Evolutionary conservation across 2,329 filamentous ascomycete species (phyloP), one percentile per base, ranked within the genome.

Genomic region (Paracorniculantispora psalliotae): DNA sequence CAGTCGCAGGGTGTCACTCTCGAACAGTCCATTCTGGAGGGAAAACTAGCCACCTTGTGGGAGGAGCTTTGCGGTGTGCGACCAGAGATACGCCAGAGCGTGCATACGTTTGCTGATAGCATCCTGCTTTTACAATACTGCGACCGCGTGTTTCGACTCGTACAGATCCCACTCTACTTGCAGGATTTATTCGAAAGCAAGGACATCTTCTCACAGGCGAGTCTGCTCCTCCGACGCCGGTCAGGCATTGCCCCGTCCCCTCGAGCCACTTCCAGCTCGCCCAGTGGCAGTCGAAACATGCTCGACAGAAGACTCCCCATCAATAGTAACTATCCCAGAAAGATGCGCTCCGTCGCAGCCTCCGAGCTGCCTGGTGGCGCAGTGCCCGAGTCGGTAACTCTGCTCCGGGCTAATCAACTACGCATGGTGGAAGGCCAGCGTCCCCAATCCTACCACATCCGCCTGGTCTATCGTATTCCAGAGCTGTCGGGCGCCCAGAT

Each of bases 101-200:
- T 74, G 25, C 60, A 65, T 26, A 64, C 67, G 30, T 63, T 72
- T 4, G 69, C 71, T 0, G 73, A 75, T 57, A 75, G 73, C 61
- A 75, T 75, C 59, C 70, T 69, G 3, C 61, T 75, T 4, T 63
- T 75, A 1, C 71, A 73, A 17, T 75, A 72, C 43, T 75, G 73
- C 43, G 73, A 75, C 39, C 57, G 60, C 8, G 67, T 72, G 1
- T 52, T 69, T 2, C 63, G 67, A 3, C 33, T 37, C 0, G 67
- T 63, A 3, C 70, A 70, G 0, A 67, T 64, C 19, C 66, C 66
- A 0, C 58, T 75, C 1, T 74, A 74, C 33, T 59, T 74, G 4
- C 71, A 75, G n/a, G 73, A 75, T 52, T 61, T 75, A 25, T 41
- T 63, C 0, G 60, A 67, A 5, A 61, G 69, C 43, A 58, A 46